Conservation (phyloP, 257 asterid species). For the Solanum lycopersicoides region DNA sequence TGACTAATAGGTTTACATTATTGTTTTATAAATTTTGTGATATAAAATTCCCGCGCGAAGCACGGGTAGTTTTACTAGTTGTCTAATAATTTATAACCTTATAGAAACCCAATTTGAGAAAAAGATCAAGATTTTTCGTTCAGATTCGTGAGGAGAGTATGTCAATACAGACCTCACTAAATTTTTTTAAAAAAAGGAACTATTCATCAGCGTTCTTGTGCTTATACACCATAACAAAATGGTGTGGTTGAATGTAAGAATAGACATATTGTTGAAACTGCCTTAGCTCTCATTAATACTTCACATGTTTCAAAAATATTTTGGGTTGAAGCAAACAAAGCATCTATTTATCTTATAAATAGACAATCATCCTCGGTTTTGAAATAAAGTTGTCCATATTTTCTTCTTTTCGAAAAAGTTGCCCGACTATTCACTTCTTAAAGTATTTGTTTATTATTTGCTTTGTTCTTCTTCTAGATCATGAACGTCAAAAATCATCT, state of each 20-base stretch:
- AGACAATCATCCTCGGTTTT: neutral
- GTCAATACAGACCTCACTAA: neutral
- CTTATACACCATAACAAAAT: neutral
- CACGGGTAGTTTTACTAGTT: neutral
- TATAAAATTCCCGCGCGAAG: too few species aligned
- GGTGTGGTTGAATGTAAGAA: neutral
- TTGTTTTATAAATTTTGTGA: too few species aligned
- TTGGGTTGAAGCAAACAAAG: neutral
- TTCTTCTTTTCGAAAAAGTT: neutral
- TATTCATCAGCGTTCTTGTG: neutral
- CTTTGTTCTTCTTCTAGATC: neutral
- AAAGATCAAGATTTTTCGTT: neutral
- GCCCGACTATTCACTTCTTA: neutral
- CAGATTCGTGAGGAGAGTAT: neutral
- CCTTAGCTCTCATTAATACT: neutral
- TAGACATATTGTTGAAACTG: conserved; percentile 4
- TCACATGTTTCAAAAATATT: neutral
- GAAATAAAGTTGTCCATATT: neutral
- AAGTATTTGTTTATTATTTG: neutral
- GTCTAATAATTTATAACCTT: neutral
- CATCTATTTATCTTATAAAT: neutral
- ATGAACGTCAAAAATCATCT: neutral
- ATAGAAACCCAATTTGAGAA: neutral
- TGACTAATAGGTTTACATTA: too few species aligned
- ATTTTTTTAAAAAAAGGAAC: neutral